These are phyloP conservation scores for Pseudozyma sp. DNA, from an alignment of 1,284 basidiomycete genomes.

Conservation along the genomic window DNA sequence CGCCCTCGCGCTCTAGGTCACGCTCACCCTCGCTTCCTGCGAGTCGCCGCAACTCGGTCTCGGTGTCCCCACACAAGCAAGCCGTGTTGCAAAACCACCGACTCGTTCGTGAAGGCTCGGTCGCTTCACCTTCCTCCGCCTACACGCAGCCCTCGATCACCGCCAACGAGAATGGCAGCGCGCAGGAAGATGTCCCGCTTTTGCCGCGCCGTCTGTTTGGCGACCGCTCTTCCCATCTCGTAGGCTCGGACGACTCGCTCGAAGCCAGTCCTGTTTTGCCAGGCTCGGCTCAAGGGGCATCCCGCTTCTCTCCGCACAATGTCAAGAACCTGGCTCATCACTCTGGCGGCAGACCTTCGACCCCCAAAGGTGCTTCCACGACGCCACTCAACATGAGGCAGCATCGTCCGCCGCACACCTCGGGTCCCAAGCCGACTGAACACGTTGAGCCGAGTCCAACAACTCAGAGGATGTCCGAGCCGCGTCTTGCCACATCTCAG, in stretches of 20 bases:
- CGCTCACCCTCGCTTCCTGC: conserved; percentile 35
- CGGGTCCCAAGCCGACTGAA: conserved; percentile 34
- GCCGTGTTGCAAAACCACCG: conserved; percentile 41
- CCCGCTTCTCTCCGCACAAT: conserved; percentile 41
- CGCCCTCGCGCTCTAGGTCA: conserved; percentile 37
- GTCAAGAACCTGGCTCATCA: conserved; percentile 34
- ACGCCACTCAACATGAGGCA: conserved; percentile 33
- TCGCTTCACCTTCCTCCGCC: conserved; percentile 25
- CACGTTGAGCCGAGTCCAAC: conserved; percentile 40
- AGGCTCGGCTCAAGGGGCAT: neutral
- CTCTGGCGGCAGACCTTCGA: conserved; percentile 16
- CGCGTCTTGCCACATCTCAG: conserved; percentile 5
- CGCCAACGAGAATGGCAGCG: conserved; percentile 16
- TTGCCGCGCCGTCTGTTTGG: conserved; percentile 31
- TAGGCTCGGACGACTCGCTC: conserved; percentile 15
- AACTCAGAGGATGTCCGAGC: conserved; percentile 34
- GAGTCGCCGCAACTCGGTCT: conserved; percentile 30
- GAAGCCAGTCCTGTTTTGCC: conserved; percentile 28
- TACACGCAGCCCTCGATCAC: conserved; percentile 3
- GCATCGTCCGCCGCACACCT: conserved; percentile 39
- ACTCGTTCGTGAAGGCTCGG: conserved; percentile 34
- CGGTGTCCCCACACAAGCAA: conserved; percentile 49
- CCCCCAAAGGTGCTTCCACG: conserved; percentile 30
- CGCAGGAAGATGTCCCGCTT: conserved; percentile 10
- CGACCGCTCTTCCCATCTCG: conserved; percentile 4